Conservation (phyloP, 192 early-diverging fungal genomes). For the Physocladia obscura region DNA sequence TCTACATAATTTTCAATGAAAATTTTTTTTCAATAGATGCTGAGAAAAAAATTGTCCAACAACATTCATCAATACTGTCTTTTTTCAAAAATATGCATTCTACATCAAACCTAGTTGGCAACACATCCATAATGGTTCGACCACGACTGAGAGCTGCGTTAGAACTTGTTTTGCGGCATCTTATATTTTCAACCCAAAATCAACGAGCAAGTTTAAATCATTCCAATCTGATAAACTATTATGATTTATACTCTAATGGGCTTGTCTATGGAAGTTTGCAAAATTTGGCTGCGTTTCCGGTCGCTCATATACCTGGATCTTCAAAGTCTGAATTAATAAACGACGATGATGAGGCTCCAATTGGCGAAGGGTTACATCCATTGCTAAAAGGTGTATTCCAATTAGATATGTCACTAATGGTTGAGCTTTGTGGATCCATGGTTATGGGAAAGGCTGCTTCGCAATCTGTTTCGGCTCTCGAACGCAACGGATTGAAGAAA, state of each 20-base stretch:
- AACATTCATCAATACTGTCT: slow-evolving; percentile 1
- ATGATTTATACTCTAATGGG: slow-evolving; percentile 18
- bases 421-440: slow-evolving; percentile 17
- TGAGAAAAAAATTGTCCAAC: neutral
- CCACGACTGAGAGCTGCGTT: slow-evolving; percentile 16
- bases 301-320: neutral
- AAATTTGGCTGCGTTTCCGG: slow-evolving; percentile 18
- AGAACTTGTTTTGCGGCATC: slow-evolving; percentile 28
- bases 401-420: slow-evolving; percentile 27
- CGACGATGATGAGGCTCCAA: slow-evolving; percentile 3
- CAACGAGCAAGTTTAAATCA: neutral
- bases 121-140: slow-evolving; percentile 14
- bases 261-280: slow-evolving; percentile 18
- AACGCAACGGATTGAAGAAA: neutral
- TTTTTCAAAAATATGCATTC: slow-evolving; percentile 23
- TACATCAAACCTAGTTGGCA: neutral
- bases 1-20: neutral
- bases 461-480: neutral
- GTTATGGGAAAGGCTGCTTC: slow-evolving; percentile 19
- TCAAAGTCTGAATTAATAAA: neutral
- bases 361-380: slow-evolving; percentile 21
- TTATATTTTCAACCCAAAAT: slow-evolving; percentile 5
- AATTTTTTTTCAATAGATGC: neutral
- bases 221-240: slow-evolving; percentile 11
- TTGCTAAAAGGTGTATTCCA: slow-evolving; percentile 27